These are phyloP conservation scores for Dryas integrifolia DNA, from an alignment of 331 rosid genomes.

Conservation along the genomic window DNA sequence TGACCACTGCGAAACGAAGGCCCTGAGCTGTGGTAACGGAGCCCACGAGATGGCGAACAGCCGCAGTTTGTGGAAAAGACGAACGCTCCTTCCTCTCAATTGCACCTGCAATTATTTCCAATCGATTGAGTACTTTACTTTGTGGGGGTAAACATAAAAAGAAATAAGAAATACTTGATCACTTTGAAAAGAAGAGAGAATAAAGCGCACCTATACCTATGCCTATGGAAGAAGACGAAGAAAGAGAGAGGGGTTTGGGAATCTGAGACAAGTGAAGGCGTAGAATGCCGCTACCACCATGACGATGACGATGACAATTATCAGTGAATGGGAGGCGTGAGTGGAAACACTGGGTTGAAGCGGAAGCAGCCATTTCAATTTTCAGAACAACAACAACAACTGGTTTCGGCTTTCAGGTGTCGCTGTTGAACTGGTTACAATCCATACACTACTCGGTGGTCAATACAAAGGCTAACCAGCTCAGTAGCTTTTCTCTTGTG, in stretches of 20 bases:
- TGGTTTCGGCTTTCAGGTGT: neutral
- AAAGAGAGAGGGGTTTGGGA: conserved; percentile 2
- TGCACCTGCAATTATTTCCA: neutral
- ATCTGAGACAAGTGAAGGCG: neutral
- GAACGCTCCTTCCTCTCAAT: conserved; percentile 38
- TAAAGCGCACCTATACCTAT: neutral
- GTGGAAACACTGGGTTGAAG: conserved; percentile 9
- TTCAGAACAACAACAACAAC: neutral
- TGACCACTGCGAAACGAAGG: conserved; percentile 82
- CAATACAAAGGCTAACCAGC: too few relatives aligned
- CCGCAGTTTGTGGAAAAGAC: conserved; percentile 50
- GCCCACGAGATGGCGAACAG: conserved; percentile 75
- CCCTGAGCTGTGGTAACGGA: conserved; percentile 65
- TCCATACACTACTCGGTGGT: too few relatives aligned
- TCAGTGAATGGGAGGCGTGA: conserved; percentile 1
- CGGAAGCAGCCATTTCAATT: conserved; percentile 11
- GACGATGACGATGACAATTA: neutral
- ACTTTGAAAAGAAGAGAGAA: neutral
- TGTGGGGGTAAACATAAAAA: neutral
- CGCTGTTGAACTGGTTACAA: too few relatives aligned
- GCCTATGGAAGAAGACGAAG: neutral
- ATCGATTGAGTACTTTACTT: neutral
- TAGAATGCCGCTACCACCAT: neutral
- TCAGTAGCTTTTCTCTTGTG: too few relatives aligned
- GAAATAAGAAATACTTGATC: neutral